phyloP scores from a whole-genome alignment of 192 early-diverging fungal genomes.

The Linnemannia exigua region DNA sequence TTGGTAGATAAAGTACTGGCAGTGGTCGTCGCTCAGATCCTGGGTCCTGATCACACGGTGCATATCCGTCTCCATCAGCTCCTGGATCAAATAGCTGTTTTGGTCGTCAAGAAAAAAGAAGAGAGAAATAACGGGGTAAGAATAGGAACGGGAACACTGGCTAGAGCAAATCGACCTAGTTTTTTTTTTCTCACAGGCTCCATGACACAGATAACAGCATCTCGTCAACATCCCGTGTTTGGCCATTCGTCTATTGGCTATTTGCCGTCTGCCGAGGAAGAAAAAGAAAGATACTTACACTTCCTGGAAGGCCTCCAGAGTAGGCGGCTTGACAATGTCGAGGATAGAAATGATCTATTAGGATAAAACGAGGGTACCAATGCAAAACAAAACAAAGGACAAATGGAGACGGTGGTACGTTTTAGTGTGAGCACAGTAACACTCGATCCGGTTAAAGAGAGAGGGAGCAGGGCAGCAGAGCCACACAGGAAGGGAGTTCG shows the following conservation, averaged over 20 bases:
- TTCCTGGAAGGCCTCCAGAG: constrained; percentile 88
- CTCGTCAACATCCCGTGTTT: background rate
- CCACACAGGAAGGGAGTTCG: background rate
- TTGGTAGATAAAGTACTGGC: constrained; percentile 99
- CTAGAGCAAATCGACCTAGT: background rate
- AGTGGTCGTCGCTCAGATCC: constrained; percentile 95
- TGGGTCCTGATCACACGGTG: constrained; percentile 98
- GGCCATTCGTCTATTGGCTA: too few relatives aligned
- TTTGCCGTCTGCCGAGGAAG: background rate
- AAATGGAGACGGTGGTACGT: background rate
- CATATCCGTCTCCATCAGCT: constrained; percentile 99
- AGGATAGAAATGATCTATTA: constrained; percentile 90
- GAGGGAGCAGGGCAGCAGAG: background rate
- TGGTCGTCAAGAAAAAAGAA: background rate
- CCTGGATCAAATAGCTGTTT: constrained; percentile 91
- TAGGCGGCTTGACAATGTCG: constrained; percentile 91
- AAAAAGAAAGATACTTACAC: constrained; percentile 65
- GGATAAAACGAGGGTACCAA: constrained; percentile 4
- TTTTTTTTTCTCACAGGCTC: background rate
- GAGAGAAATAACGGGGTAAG: constrained; percentile 4
- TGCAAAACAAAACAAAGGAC: background rate
- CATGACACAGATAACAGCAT: background rate
- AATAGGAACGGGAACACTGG: background rate
- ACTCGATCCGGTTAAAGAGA: background rate
- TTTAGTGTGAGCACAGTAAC: constrained; percentile 1